Percentiles rank a stretch among this genome's conserved stretches.
Conservation (phyloP, 768 basidiomycete genomes). For the Rhodotorula kratochvilovae region DNA sequence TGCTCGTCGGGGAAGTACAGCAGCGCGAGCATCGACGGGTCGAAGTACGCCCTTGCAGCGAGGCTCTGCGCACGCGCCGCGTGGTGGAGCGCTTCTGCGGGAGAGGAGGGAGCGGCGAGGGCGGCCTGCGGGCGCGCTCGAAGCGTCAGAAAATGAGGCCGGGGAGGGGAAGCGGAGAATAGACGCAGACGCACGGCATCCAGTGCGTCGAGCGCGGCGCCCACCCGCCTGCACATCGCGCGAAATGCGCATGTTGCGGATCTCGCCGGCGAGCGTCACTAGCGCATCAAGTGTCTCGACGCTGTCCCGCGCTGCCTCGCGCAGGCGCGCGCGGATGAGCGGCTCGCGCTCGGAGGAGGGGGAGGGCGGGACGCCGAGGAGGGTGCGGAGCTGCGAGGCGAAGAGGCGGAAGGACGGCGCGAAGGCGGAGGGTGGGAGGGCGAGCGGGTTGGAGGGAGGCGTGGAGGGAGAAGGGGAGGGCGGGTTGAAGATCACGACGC, state of each 20-base stretch:
- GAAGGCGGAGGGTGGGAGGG: constrained; percentile 48
- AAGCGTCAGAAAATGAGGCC: neutral
- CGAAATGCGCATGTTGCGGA: constrained; percentile 87
- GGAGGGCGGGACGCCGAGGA: constrained; percentile 73
- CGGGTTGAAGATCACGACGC: constrained; percentile 73
- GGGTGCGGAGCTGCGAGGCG: constrained; percentile 63
- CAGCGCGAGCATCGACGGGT: constrained; percentile 90
- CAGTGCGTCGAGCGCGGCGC: constrained; percentile 65
- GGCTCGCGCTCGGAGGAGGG: constrained; percentile 59
- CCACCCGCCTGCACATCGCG: constrained; percentile 70
- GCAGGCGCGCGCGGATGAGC: constrained; percentile 63
- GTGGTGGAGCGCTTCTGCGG: constrained; percentile 52
- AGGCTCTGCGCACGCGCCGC: constrained; percentile 63
- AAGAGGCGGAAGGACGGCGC: constrained; percentile 61
- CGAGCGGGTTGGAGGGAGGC: constrained; percentile 47
- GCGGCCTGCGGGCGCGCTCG: neutral
- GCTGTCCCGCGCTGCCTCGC: constrained; percentile 64
- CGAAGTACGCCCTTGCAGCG: constrained; percentile 86
- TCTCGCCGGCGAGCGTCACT: constrained; percentile 73
- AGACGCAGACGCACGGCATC: constrained; percentile 57
- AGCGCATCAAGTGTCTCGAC: constrained; percentile 77
- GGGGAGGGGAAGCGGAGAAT: too few relatives aligned
- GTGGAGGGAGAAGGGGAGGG: constrained; percentile 3
- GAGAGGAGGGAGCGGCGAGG: neutral
- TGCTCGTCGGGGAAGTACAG: constrained; percentile 97